Conservation (phyloP, 371 early-diverging fungal species). For the Mucor lusitanicus region DNA sequence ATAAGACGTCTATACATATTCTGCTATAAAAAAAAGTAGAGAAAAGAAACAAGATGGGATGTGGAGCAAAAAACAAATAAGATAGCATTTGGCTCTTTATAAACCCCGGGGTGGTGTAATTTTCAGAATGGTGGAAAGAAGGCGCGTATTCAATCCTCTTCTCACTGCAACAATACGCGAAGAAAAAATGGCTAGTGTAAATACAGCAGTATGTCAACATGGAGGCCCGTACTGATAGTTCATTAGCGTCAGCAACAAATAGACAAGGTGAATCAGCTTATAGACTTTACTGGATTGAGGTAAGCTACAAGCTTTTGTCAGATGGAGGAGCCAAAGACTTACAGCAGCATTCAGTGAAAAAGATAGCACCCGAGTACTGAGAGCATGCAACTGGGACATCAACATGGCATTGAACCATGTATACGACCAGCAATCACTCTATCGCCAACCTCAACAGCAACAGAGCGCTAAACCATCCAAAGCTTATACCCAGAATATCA, state of each 20-base stretch:
- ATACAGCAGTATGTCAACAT: background rate
- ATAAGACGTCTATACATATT: constrained; percentile 23
- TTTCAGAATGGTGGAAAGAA: background rate
- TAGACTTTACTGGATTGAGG: constrained; percentile 53
- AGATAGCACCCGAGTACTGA: constrained; percentile 55
- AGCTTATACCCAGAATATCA: constrained; percentile 30
- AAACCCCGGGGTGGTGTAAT: constrained; percentile 11
- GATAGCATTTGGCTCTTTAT: background rate
- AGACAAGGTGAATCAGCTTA: constrained; percentile 55
- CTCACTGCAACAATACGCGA: background rate
- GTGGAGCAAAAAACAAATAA: no score
- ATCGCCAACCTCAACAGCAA: background rate
- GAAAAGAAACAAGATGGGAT: background rate
- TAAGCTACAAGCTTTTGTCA: constrained; percentile 20
- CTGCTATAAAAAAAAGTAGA: background rate
- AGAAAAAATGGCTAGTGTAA: constrained; percentile 1
- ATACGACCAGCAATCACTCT: constrained; percentile 33
- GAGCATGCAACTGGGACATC: constrained; percentile 64
- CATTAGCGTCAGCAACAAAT: constrained; percentile 27
- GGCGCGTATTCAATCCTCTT: background rate
- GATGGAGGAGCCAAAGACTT: no score
- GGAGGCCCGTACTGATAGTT: background rate
- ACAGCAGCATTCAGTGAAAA: no score
- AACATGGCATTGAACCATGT: constrained; percentile 66
- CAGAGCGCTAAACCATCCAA: background rate